A percentile compares a stretch with the other conserved stretches of the same genome.
phyloP scores from a whole-genome alignment of 352 stramenopile species.

The Phytopythium cucurbitacearum region DNA sequence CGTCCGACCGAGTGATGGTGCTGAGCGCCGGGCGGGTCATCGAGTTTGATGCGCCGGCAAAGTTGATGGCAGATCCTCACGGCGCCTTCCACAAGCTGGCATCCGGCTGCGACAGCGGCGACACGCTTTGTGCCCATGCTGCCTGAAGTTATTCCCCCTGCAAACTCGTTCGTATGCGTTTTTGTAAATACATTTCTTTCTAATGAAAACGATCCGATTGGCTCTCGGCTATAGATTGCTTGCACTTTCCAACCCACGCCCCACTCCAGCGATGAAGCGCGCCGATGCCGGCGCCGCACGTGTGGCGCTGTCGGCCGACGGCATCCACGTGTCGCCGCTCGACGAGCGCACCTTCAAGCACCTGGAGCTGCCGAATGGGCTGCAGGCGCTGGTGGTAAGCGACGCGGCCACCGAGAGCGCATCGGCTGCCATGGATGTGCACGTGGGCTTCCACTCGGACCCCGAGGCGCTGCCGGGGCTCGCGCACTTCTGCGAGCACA shows the following conservation, averaged over 20 bases:
- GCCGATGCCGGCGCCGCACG: not conserved
- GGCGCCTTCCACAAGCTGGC: no score
- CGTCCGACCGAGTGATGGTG: conserved; percentile 66
- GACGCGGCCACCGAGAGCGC: conserved; percentile 89
- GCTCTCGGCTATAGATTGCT: no score
- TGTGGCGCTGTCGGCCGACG: conserved; percentile 23
- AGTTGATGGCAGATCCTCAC: conserved; percentile 32
- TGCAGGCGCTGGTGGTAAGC: conserved; percentile 77
- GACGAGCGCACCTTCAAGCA: conserved; percentile 51
- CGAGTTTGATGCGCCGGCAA: conserved; percentile 74
- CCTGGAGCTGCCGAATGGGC: conserved; percentile 40
- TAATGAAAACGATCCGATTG: no score
- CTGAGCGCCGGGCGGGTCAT: conserved; percentile 73
- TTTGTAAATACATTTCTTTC: no score
- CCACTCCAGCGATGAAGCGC: no score
- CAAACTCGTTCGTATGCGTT: no score
- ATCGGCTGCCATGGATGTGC: conserved; percentile 93
- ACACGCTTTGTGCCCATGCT: no score
- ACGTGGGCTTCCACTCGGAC: conserved; percentile 91
- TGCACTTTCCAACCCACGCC: no score
- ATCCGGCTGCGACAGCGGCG: no score
- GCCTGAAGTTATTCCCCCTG: no score
- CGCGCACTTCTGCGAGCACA: conserved; percentile 93
- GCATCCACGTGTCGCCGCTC: conserved; percentile 48
- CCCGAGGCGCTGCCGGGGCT: conserved; percentile 79